Base-by-base conservation (phyloP, 192 early-diverging fungal genomes). In the Mortierella claussenii region DNA sequence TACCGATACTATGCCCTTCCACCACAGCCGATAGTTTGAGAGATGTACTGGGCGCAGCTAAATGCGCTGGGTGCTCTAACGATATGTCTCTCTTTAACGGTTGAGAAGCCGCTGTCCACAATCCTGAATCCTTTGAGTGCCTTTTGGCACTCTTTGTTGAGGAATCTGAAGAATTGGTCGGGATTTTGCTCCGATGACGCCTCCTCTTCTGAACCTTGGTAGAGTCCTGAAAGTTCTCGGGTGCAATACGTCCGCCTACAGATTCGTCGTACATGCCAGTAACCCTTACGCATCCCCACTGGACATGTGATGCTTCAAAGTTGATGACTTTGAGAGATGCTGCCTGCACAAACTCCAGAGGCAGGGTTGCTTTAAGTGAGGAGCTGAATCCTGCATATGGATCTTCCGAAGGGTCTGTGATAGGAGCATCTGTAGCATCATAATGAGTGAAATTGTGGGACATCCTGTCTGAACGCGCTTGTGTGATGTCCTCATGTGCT, bases 251-350 rank as follows among this genome's bases (percentile, higher is more conserved):
- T n/a, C 56, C 56, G 10, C 71, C 71, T 7, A 75, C 71, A 1
- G 71, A 75, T n/a, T 75, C 71, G 36, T 75, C 71, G 21, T 75
- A 75, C 71, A 75, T 75, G 6, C 71, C 71, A 0, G 71, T 75
- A 8, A 75, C 71, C 6, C 71, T 55, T 0, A 75, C 58, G 40
- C 62, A 75, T 2, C 71, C 71, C 71, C 71, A 75, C 12, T 75
- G 62, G 43, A 75, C 51, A 33, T 75, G 71, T 8, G 71, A 75
- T 15, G 71, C 71, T 32, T 75, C 71, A 31, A 54, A 75, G 23
- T 75, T 75, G 43, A 75, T 65, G n/a, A 75, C 56, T 33, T 75
- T 75, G 31, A 75, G 71, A 2, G 71, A 75, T 27, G 71, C 71
- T 6, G 63, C 51, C 17, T 59, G 60, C 3, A 75, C 63, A 55